Conservation (phyloP, 768 basidiomycete genomes). For the Thelephora aurantiotincta region DNA sequence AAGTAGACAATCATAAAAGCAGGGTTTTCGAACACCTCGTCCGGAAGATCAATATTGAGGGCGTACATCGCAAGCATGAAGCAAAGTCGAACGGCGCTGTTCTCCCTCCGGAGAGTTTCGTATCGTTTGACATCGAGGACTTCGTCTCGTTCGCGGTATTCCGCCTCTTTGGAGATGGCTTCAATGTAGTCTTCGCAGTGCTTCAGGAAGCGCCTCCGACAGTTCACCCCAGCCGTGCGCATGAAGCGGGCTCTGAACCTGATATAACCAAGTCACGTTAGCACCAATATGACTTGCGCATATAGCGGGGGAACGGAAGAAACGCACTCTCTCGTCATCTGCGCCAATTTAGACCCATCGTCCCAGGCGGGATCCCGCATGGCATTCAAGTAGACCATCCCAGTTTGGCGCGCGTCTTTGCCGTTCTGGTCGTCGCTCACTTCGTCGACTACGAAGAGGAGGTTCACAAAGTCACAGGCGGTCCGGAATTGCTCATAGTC, state of each 20-base stretch:
- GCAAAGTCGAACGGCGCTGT: conserved; percentile 55
- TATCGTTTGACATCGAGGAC: conserved; percentile 43
- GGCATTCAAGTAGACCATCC: conserved; percentile 38
- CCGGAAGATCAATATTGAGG: conserved; percentile 49
- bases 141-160: conserved; percentile 43
- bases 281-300: not conserved
- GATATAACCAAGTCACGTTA: not conserved
- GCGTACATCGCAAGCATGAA: conserved; percentile 54
- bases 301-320: not conserved
- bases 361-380: conserved; percentile 42
- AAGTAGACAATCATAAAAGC: conserved; percentile 42
- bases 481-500: conserved; percentile 46
- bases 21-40: conserved; percentile 44
- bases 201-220: conserved; percentile 34
- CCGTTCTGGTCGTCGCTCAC: conserved; percentile 57
- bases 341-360: conserved; percentile 41
- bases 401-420: conserved; percentile 38
- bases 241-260: conserved; percentile 47
- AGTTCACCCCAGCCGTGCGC: conserved; percentile 29
- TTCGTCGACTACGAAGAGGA: conserved; percentile 51
- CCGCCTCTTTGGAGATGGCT: conserved; percentile 45
- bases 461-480: conserved; percentile 43
- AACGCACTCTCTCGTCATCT: conserved; percentile 51
- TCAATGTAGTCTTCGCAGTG: conserved; percentile 45
- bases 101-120: conserved; percentile 48